Percentiles rank a stretch among this genome's conserved stretches.
phyloP scores from a whole-genome alignment of 768 basidiomycete species.

The Albatrellus ellisii region DNA sequence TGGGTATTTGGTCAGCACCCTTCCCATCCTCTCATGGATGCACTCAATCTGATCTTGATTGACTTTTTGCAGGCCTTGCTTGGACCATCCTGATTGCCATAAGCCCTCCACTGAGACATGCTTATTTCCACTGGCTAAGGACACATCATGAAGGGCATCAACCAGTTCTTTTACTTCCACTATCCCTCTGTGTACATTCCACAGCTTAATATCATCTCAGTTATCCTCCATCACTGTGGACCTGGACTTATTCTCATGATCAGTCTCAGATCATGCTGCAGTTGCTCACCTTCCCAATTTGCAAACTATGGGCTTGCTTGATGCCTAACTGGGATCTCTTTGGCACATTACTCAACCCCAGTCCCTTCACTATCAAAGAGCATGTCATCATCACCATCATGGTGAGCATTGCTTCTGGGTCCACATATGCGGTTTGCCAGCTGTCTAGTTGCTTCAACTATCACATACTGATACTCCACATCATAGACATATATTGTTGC shows the following conservation, averaged over 20 bases:
- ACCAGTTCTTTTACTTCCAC: conserved; percentile 66
- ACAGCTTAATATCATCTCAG: no score
- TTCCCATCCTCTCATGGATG: no score
- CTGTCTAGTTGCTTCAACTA: not conserved
- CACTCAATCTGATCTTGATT: no score
- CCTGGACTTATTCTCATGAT: no score
- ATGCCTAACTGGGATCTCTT: conserved; percentile 42
- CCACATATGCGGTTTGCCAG: conserved; percentile 20
- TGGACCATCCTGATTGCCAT: no score
- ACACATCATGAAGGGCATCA: conserved; percentile 57
- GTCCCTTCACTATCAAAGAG: conserved; percentile 65
- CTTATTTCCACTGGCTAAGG: no score
- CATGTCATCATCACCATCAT: conserved; percentile 38
- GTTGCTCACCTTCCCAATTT: conserved; percentile 52
- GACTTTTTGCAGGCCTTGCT: no score
- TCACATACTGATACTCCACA: not conserved
- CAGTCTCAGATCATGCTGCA: conserved; percentile 54
- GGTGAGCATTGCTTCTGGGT: conserved; percentile 22
- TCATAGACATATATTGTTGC: conserved; percentile 29
- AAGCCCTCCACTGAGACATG: no score
- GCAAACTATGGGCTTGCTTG: conserved; percentile 40
- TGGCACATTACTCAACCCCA: conserved; percentile 43
- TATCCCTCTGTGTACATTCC: conserved; percentile 32
- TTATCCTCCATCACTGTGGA: no score
- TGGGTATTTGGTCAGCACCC: conserved; percentile 28